These are phyloP conservation scores for Colletotrichum horii DNA, from an alignment of 2,329 filamentous ascomycete genomes.

Conservation along the genomic window DNA sequence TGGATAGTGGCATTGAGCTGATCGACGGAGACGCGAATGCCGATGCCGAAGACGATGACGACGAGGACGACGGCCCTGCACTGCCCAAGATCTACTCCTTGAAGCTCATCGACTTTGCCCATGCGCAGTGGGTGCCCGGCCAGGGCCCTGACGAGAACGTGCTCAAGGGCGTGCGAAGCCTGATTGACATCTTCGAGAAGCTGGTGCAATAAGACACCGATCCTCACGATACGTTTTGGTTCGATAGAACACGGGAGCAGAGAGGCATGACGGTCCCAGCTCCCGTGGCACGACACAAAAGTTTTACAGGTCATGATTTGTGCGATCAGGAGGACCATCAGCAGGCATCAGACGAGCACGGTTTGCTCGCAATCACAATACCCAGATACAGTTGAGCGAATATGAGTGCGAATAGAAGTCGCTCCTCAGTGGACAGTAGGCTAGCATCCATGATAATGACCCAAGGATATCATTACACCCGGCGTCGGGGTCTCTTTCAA, in stretches of 20 bases:
- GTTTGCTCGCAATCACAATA: slow-evolving; percentile 7
- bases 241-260: not conserved
- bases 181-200: slow-evolving; percentile 73
- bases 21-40: slow-evolving; percentile 30
- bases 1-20: slow-evolving; percentile 59
- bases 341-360: slow-evolving; percentile 9
- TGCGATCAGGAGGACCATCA: not conserved
- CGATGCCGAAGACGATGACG: not conserved
- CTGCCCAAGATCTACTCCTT: slow-evolving; percentile 75
- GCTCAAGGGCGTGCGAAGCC: slow-evolving; percentile 74
- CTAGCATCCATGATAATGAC: slow-evolving; percentile 21
- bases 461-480: slow-evolving; percentile 7
- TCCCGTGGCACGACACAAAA: not conserved
- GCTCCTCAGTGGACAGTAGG: slow-evolving; percentile 10
- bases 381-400: slow-evolving; percentile 12
- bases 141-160: slow-evolving; percentile 86
- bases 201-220: slow-evolving; percentile 45
- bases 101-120: slow-evolving; percentile 96
- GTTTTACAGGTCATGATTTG: slow-evolving; percentile 6
- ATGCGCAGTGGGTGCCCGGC: slow-evolving; percentile 83
- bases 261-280: not conserved
- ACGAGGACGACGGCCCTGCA: slow-evolving; percentile 46
- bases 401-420: slow-evolving; percentile 14
- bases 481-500: slow-evolving; percentile 12
- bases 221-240: not conserved